Base-by-base conservation (phyloP, 306 rosid species). In the Astragalus membranaceus region DNA sequence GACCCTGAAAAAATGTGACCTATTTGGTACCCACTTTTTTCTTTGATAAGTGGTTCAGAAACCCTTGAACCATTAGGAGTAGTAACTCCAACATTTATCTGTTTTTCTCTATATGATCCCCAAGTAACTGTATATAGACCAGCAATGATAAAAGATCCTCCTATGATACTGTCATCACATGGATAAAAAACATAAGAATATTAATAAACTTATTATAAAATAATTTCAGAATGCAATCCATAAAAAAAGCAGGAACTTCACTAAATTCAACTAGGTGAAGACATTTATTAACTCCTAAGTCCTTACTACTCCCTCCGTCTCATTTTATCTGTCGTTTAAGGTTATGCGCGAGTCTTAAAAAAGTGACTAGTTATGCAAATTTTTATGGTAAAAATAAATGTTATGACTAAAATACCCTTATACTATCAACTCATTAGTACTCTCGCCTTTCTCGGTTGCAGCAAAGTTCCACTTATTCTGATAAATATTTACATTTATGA, bases 71-170 rank as follows among this genome's bases (percentile, higher is more conserved):
- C 65, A 42, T 67, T 84, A 5, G 86, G 80, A 41, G 54, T 32
- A 59, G 62, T 32, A 59, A 65, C 69, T 39, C 75, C 86, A 46
- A 48, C 11, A 64, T 52, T 69, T 47, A 84, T 64, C 54, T 70
- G 85, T 67, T 77, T 85, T 81, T 91, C 97, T 54, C 73, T 87
- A 71, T 67, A 71, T 44, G 99, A 76, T 23, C 91, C 95, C 99
- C 97, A 94, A 26, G 95, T 87, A 68, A 94, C 96, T 51, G 67
- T 43, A 72, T 94, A 91, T 35, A 94, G 92, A 70, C 97, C 96
- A 7, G 86, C 86, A 72, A 91, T 75, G 64, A 91, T 88, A 53
- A 91, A 75, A 65, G 81, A 67, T 51, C 99, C 99, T 11, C 99
- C 98, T n/a, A 89, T 23, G 61, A 94, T 82, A 77, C 96, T 94